Conservation (phyloP, 208 protist species). For the Vickermania ingenoplastis region DNA sequence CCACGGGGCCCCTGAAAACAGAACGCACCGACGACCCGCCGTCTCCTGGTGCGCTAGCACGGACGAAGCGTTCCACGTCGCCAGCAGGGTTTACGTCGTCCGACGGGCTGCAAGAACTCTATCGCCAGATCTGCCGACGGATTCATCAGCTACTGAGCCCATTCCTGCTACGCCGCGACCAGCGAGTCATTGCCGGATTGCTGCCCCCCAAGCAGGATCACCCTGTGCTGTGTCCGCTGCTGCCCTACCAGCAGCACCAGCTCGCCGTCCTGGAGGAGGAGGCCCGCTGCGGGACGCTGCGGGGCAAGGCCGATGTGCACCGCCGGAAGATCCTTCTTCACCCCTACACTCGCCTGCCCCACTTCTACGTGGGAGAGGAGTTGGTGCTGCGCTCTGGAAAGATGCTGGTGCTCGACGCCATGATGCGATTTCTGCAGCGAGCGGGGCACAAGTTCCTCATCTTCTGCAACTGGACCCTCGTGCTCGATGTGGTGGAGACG, state of each 20-base stretch:
- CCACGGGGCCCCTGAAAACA: no score
- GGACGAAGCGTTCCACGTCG: no score
- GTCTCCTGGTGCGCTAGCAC: no score
- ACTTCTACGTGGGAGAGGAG: conserved; percentile 50
- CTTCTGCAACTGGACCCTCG: conserved; percentile 91
- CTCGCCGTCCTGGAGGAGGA: conserved; percentile 15
- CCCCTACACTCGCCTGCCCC: conserved; percentile 69
- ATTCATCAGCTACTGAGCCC: conserved; percentile 33
- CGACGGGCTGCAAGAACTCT: conserved; percentile 10
- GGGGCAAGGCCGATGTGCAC: conserved; percentile 39
- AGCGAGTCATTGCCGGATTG: conserved; percentile 18
- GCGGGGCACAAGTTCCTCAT: conserved; percentile 87
- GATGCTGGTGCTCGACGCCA: conserved; percentile 78
- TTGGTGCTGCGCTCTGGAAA: conserved; percentile 64
- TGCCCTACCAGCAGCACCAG: conserved; percentile 25
- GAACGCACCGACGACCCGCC: no score
- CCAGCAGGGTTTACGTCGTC: neutral
- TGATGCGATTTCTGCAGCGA: conserved; percentile 58
- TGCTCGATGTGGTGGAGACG: conserved; percentile 72
- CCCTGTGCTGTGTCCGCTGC: conserved; percentile 30
- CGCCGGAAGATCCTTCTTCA: conserved; percentile 68
- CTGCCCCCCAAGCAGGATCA: conserved; percentile 31
- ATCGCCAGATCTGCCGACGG: conserved; percentile 29
- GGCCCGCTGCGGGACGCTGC: conserved; percentile 11
- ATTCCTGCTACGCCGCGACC: conserved; percentile 38